Base-by-base conservation (phyloP, 1,284 basidiomycete species). In the Grifola frondosa region DNA sequence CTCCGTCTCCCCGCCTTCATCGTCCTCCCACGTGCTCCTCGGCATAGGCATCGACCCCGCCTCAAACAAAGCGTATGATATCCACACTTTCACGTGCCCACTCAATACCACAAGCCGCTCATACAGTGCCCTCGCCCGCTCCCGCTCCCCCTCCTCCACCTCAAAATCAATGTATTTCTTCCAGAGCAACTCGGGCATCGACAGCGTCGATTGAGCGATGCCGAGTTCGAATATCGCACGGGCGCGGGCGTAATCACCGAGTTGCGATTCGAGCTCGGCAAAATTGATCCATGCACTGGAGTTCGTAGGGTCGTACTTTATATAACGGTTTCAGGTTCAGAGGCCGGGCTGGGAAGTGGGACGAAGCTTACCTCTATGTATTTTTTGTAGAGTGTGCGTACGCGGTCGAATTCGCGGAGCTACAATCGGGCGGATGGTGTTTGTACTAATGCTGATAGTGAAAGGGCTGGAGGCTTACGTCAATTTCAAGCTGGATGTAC, bases 131-230 rank as follows among this genome's bases (percentile, higher is more conserved):
- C 94, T 75, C 1, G 90, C 88, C 21, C 80, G 77, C 49, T 89
- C 89, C 43, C 93, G 81, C 58, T 98, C 92, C 49, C 92, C 88
- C 64, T 96, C 92, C 50, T 94, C 91, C 54, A 91, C 86, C 65
- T 95, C 92, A 56, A 93, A 92, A 67, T 98, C 95, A 68, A 98
- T 92, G 66, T 93, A 98, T 3, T 91, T 89, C 62, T 92, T 94
- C 92, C 92, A 95, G 13, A 97, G 76, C 8, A 97, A 75, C 65
- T 99, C 96, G 2, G 96, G 96, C 92, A 97, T 97, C 45, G 96
- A 93, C 28, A 98, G 74, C 12, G 84, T 81, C 1, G 77, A 68
- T 60, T 98, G 96, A 5, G 85, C 75, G 13, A 95, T 81, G 3
- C 91, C 96, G 25, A 98, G 81, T 65, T 98, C 94, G 65, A 93